These are phyloP conservation scores for Phytopythium oedochilum DNA, from an alignment of 352 stramenopile species.

Conservation along the genomic window DNA sequence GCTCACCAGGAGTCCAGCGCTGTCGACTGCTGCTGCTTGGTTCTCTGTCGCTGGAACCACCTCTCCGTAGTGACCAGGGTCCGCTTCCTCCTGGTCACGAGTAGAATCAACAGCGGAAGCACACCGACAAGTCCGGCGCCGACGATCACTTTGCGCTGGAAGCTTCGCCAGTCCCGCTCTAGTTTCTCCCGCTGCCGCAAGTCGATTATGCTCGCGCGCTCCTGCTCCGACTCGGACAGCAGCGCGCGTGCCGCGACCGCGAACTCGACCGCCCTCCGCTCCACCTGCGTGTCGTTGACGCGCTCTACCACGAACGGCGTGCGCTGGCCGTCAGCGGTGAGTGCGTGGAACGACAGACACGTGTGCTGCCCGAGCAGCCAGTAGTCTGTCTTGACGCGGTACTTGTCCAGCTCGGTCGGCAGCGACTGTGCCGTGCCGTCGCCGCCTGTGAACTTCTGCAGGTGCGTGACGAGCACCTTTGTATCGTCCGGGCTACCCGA, in stretches of 20 bases:
- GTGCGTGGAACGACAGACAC: constrained; percentile 50
- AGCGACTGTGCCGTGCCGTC: constrained; percentile 49
- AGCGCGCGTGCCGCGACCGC: not conserved
- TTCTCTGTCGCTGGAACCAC: not conserved
- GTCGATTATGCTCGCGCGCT: not conserved
- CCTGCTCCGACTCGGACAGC: not conserved
- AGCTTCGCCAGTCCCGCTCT: not conserved
- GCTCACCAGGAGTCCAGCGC: too few species aligned
- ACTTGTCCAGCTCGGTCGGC: constrained; percentile 53
- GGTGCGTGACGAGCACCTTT: constrained; percentile 53
- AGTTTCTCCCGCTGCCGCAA: not conserved
- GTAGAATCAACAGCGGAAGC: not conserved
- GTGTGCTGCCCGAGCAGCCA: constrained; percentile 50
- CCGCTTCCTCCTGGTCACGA: not conserved
- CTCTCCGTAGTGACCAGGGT: not conserved
- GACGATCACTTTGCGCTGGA: not conserved
- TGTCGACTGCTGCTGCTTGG: not conserved
- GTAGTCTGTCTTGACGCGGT: constrained; percentile 62
- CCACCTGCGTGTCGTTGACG: not conserved
- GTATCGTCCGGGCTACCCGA: constrained; percentile 50
- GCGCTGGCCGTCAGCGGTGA: not conserved
- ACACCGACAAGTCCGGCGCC: not conserved
- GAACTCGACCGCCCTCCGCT: constrained; percentile 21
- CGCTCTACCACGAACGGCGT: not conserved
- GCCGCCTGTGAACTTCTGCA: constrained; percentile 73